Conservation (phyloP, 345 rosid genomes). For the Dipteronia sinensis region DNA sequence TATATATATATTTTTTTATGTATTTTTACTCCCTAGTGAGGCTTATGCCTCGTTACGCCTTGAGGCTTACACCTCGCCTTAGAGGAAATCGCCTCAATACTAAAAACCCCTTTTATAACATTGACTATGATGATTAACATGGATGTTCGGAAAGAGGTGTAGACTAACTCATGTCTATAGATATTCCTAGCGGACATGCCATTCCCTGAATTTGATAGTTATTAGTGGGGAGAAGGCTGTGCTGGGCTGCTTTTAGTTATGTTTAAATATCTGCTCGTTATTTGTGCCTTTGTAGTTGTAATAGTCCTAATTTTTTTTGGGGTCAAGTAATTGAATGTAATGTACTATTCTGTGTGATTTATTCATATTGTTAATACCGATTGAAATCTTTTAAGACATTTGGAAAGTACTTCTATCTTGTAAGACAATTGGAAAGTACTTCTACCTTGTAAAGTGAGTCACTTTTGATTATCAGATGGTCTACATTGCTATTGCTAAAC, state of each 20-base stretch:
- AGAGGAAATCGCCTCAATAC: no score
- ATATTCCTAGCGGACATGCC: no score
- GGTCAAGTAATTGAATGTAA: background rate
- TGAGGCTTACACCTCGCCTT: no score
- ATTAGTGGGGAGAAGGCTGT: background rate
- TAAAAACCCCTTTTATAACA: no score
- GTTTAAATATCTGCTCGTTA: background rate
- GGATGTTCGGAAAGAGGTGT: no score
- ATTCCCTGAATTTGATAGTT: no score
- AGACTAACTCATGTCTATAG: no score
- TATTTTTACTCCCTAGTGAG: no score
- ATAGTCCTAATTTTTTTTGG: background rate
- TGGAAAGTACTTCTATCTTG: slow-evolving; percentile 2
- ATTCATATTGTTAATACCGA: background rate
- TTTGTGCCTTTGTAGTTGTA: background rate
- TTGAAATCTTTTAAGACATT: slow-evolving; percentile 3
- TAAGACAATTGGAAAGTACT: background rate
- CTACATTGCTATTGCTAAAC: background rate
- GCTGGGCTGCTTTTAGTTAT: background rate
- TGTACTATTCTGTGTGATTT: background rate
- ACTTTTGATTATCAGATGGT: background rate
- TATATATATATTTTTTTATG: no score
- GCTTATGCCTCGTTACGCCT: no score
- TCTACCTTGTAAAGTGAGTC: background rate
- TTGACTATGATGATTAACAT: no score